phyloP scores from a whole-genome alignment of 257 asterid species.

The Solanum okadae region DNA sequence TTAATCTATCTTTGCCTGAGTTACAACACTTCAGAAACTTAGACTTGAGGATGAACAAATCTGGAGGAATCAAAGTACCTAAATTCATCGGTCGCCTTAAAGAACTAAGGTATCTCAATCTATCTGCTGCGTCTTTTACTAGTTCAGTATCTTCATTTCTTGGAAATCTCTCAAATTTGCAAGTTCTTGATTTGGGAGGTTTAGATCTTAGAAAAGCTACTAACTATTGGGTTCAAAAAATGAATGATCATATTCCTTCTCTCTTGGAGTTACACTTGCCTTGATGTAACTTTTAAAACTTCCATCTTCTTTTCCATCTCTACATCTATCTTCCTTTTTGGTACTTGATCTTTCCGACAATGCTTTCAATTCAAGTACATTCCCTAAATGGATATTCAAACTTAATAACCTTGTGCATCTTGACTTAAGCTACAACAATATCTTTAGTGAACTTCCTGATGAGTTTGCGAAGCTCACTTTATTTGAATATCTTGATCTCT shows the following conservation, averaged over 20 bases:
- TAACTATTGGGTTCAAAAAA: conserved; percentile 13
- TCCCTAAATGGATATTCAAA: conserved; percentile 24
- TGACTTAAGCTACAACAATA: conserved; percentile 1
- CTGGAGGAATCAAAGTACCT: conserved; percentile 21
- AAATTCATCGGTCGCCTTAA: conserved; percentile 12
- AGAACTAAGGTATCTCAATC: conserved; percentile 19
- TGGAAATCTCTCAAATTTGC: conserved; percentile 11
- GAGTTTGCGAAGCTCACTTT: conserved; percentile 5
- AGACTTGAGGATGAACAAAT: conserved; percentile 27
- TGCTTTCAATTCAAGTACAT: conserved; percentile 6
- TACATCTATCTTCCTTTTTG: conserved; percentile 21
- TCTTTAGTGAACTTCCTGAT: conserved; percentile 6
- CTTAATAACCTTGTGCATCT: conserved; percentile 11
- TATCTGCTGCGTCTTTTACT: conserved; percentile 18
- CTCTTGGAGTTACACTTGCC: conserved; percentile 21
- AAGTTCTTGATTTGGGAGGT: conserved; percentile 20
- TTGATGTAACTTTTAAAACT: conserved; percentile 12
- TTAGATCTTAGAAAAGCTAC: conserved; percentile 10
- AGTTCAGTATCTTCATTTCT: conserved; percentile 15
- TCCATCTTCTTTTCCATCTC: conserved; percentile 10
- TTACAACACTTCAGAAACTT: conserved; percentile 17
- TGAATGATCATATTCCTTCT: conserved; percentile 9
- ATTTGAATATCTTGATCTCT: conserved; percentile 14
- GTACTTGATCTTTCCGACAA: conserved; percentile 20
- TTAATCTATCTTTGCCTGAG: conserved; percentile 13